Percentiles rank a stretch among this genome's conserved stretches.
phyloP scores from a whole-genome alignment of 2,329 filamentous ascomycete genomes.

The Alternaria longipes region DNA sequence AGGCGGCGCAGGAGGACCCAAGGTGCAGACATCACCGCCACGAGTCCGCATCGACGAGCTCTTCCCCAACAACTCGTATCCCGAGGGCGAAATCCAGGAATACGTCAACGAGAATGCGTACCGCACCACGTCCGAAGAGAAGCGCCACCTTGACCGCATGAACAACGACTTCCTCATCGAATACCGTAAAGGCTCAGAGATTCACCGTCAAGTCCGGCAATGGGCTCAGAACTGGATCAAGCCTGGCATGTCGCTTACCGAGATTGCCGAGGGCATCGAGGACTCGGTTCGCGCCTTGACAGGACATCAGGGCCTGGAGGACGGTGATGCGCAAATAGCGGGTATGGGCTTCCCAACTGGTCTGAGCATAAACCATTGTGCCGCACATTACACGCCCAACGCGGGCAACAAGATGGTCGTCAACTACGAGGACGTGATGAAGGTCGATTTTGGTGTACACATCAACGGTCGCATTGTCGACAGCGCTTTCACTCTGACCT shows the following conservation, averaged over 20 bases:
- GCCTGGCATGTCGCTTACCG: conserved; percentile 80
- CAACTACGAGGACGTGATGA: conserved; percentile 74
- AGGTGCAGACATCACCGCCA: conserved; percentile 79
- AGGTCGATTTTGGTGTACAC: conserved; percentile 77
- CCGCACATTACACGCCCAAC: conserved; percentile 88
- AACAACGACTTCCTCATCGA: conserved; percentile 81
- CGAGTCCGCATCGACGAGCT: conserved; percentile 77
- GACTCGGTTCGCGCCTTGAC: conserved; percentile 79
- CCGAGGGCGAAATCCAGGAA: conserved; percentile 79
- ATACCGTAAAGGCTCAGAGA: conserved; percentile 85
- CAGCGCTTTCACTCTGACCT: conserved; percentile 74
- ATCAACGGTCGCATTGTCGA: conserved; percentile 76
- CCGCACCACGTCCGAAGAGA: conserved; percentile 85
- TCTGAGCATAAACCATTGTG: conserved; percentile 83
- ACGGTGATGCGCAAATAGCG: conserved; percentile 79
- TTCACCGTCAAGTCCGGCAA: conserved; percentile 86
- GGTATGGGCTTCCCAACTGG: conserved; percentile 90
- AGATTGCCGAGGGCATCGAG: conserved; percentile 89
- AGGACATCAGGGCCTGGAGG: conserved; percentile 77
- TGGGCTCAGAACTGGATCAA: conserved; percentile 83
- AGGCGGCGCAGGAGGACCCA: conserved; percentile 59
- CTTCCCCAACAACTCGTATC: conserved; percentile 77
- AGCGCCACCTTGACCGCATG: conserved; percentile 81
- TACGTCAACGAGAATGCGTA: conserved; percentile 80
- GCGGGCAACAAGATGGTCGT: conserved; percentile 81